These are phyloP conservation scores for Meyerozyma smithsonii DNA, from an alignment of 1,139 yeast species.

Conservation along the genomic window DNA sequence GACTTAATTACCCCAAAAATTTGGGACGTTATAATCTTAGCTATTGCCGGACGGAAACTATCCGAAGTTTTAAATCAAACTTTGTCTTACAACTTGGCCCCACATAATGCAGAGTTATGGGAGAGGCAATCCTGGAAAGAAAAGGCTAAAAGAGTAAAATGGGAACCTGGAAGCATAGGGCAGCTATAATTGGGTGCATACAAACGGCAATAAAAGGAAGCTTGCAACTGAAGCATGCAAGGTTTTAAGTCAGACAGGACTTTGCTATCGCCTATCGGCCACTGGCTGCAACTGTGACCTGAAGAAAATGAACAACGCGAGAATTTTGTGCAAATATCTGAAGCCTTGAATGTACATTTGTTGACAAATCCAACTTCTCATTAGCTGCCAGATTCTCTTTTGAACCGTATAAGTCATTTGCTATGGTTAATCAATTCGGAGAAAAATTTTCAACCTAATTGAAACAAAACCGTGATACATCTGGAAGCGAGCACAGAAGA, in stretches of 20 bases:
- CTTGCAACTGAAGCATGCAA: background rate
- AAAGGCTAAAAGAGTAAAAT: background rate
- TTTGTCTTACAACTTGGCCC: background rate
- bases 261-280: background rate
- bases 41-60: background rate
- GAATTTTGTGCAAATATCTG: background rate
- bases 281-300: background rate
- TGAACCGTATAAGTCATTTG: background rate
- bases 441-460: too few species aligned
- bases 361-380: background rate
- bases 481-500: too few species aligned
- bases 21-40: background rate
- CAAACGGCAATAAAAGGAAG: background rate
- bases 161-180: background rate
- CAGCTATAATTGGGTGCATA: background rate
- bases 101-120: background rate
- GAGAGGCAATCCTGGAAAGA: background rate
- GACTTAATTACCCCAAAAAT: background rate
- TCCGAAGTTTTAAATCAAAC: background rate
- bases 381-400: background rate
- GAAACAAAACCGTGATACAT: too few species aligned
- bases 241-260: background rate
- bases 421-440: too few species aligned
- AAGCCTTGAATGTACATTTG: background rate
- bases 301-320: background rate